Percentiles rank a stretch among this genome's conserved stretches.
Conservation (phyloP, 1,284 basidiomycete species). For the Stereum hirsutum region DNA sequence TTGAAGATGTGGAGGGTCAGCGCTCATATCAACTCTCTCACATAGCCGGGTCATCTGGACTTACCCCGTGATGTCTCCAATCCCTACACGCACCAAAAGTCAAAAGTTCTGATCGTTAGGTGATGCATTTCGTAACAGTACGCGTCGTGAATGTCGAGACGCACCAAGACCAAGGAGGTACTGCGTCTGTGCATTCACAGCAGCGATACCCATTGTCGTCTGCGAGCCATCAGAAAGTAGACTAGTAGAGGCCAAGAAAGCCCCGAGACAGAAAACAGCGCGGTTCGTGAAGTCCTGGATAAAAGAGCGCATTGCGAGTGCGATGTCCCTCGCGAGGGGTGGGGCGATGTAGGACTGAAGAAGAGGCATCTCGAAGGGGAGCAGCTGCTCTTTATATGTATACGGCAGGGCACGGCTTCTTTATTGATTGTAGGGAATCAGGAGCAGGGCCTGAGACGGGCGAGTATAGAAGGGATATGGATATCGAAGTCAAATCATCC, state of each 20-base stretch:
- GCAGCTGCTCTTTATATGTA: not conserved
- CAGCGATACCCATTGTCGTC: not conserved
- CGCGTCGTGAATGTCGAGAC: too few species aligned
- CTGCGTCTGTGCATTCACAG: not conserved
- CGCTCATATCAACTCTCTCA: not conserved
- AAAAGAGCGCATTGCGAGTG: not conserved
- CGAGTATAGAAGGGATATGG: too few species aligned
- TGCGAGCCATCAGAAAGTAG: not conserved
- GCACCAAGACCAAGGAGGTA: conserved; percentile 3
- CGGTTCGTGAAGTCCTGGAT: not conserved
- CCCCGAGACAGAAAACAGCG: conserved; percentile 1
- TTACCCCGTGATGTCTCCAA: conserved; percentile 73
- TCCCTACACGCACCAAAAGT: conserved; percentile 30
- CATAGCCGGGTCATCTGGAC: not conserved
- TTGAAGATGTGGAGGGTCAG: not conserved
- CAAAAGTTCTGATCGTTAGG: not conserved
- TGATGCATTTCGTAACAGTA: not conserved
- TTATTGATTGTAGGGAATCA: too few species aligned
- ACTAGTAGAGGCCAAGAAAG: conserved; percentile 2
- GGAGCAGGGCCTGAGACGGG: too few species aligned
- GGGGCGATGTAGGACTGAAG: conserved; percentile 2
- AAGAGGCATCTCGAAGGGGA: conserved; percentile 1
- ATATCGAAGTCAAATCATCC: too few species aligned
- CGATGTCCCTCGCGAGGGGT: not conserved
- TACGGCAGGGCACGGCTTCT: too few species aligned